Percentiles rank a stretch among this genome's conserved stretches.
Evolutionary conservation across 495 filamentous ascomycete genomes (phyloP).

Genomic region (Lepidopterella palustris): DNA sequence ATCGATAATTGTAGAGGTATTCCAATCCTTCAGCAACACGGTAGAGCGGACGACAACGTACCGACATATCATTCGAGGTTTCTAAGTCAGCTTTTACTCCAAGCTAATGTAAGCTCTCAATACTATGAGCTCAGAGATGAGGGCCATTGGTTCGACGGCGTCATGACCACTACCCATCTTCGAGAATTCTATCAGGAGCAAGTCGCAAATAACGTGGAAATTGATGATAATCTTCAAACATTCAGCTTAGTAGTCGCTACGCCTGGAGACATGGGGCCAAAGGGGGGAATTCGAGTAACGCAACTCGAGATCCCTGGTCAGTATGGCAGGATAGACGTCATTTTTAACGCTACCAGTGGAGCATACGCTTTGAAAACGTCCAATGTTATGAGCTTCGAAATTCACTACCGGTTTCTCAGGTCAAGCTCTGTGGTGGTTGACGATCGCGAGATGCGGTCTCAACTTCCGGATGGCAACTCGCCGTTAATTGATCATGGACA

Average conservation of each 20-base stretch:
- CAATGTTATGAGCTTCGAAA: constrained; percentile 25
- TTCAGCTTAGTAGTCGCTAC: constrained; percentile 47
- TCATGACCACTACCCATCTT: constrained; percentile 38
- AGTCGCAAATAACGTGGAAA: constrained; percentile 13
- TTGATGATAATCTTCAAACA: constrained; percentile 16
- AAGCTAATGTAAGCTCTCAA: constrained; percentile 37
- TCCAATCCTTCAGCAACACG: constrained; percentile 53
- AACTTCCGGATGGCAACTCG: too few species aligned
- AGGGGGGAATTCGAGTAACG: constrained; percentile 45
- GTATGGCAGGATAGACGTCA: constrained; percentile 29
- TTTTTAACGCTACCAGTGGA: constrained; percentile 5
- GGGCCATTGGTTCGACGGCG: constrained; percentile 49
- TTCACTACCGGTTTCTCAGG: too few species aligned
- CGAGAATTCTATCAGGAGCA: constrained; percentile 41
- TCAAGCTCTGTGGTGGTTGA: too few species aligned
- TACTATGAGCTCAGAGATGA: constrained; percentile 48
- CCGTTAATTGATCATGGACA: background rate
- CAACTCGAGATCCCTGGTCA: constrained; percentile 44
- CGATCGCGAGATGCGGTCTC: too few species aligned
- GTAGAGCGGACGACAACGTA: constrained; percentile 52
- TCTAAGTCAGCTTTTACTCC: constrained; percentile 43
- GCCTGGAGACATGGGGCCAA: constrained; percentile 46
- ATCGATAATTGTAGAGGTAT: constrained; percentile 47
- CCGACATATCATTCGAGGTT: constrained; percentile 52
- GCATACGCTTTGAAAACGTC: constrained; percentile 18